phyloP scores from a whole-genome alignment of 169 alveolate species.

The Theileria luwenshuni region DNA sequence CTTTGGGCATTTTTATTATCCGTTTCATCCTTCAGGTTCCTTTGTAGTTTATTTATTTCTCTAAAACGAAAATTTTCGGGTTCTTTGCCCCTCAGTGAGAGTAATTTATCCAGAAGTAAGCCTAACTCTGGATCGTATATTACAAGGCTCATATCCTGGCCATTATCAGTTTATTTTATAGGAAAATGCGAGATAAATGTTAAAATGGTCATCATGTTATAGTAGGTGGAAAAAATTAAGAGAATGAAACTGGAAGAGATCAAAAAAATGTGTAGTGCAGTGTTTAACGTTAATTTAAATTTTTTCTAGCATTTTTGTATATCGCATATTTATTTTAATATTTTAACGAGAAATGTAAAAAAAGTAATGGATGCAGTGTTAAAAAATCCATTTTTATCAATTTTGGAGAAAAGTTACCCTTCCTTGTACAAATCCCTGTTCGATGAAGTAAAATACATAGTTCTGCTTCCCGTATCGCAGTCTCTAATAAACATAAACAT shows the following conservation, averaged over 20 bases:
- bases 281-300: background rate
- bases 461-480: slow-evolving; percentile 57
- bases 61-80: no score
- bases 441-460: slow-evolving; percentile 17
- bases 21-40: no score
- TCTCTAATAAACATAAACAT: slow-evolving; percentile 44
- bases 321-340: background rate
- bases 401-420: slow-evolving; percentile 41
- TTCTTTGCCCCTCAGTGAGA: no score
- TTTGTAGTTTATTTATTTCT: no score
- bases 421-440: slow-evolving; percentile 41
- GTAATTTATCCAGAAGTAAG: background rate
- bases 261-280: no score
- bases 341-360: background rate
- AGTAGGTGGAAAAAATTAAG: no score
- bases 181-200: no score
- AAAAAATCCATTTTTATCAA: slow-evolving; percentile 56
- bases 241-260: no score
- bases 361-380: slow-evolving; percentile 35
- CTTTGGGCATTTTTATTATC: no score
- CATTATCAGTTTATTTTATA: no score
- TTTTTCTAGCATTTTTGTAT: background rate
- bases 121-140: background rate
- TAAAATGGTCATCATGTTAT: no score
- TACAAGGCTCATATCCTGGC: background rate